Percentiles rank a stretch among this genome's conserved stretches.
Evolutionary conservation across 192 early-diverging fungal genomes (phyloP).

Genomic region (Linnemannia zychae): DNA sequence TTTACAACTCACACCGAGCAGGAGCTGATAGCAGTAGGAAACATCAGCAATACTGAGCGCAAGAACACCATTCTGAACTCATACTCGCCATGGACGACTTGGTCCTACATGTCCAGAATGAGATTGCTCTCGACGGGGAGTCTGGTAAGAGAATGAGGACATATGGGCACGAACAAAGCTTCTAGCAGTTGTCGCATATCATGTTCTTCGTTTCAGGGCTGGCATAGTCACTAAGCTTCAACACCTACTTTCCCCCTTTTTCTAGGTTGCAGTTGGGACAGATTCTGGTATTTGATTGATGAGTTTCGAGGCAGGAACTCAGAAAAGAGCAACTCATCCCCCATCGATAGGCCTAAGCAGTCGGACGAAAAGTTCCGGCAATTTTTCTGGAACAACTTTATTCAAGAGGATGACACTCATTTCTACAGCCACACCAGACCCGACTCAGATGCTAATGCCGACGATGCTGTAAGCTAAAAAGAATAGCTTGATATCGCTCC

Average conservation of each 20-base stretch:
- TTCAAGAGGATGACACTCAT: slow-evolving; percentile 33
- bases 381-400: slow-evolving; percentile 51
- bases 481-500: too few relatives aligned
- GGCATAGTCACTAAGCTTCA: neutral
- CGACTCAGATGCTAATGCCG: neutral
- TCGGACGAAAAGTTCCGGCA: slow-evolving; percentile 42
- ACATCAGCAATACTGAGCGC: neutral
- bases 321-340: neutral
- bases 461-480: slow-evolving; percentile 3
- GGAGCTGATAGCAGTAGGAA: neutral
- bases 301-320: slow-evolving; percentile 11
- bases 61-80: neutral
- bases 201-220: neutral
- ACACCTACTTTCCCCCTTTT: neutral
- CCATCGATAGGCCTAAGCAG: neutral
- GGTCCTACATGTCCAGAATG: slow-evolving; percentile 63
- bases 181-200: neutral
- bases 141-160: slow-evolving; percentile 56
- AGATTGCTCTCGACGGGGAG: slow-evolving; percentile 69
- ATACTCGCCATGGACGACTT: slow-evolving; percentile 63
- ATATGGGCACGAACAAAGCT: neutral
- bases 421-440: slow-evolving; percentile 12
- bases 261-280: slow-evolving; percentile 41
- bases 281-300: slow-evolving; percentile 56
- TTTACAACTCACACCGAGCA: neutral